Evolutionary conservation across 306 rosid species (phyloP), one percentile per base, ranked within the genome.

Genomic region (Lablab purpureus): DNA sequence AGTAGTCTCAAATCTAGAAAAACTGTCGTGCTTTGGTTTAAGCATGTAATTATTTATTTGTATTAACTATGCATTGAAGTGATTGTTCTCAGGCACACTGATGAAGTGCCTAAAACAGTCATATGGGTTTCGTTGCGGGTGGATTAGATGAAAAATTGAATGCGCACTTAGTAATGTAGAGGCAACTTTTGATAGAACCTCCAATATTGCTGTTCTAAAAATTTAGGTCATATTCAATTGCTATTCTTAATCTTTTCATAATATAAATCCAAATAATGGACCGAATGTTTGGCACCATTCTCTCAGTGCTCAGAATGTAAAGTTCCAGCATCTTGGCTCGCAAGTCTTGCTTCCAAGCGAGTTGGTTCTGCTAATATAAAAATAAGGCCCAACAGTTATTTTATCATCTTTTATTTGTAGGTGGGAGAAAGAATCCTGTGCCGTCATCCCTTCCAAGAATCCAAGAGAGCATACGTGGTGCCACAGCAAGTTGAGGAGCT

Each of bases 381-480:
- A 49, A 67, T 51, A 65, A 45, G 34, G 28, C 67, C 59, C 41
- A 45, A 30, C 72, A 69, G 45, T 51, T 68, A 23, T 37, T 80
- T 54, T 59, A 59, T 76, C 55, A 23, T 77, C 47, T 73, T 82
- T 62, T 19, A 58, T 50, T 28, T 80, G 66, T 89, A 96, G 99
- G 98, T 89, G 6, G 99, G 99, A 74, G 97, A 93, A 81, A 80
- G 99, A 76, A 90, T 91, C 71, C 79, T 96, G 73, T 96, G 98
- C 74, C 97, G 99, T 74, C 99, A 96, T 85, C 99, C 99, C 41
- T 96, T 96, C 62, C 94, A 90, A 76, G 99, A 96, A 86, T 96
- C 99, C 54, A 96, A 96, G 83, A 90, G 99, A 88, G 99, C 99
- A 41, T 96, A 90, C 46, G 99, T 96, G 75, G 98, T 96, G 88